Evolutionary conservation across 768 basidiomycete species (phyloP).

Genomic region (Daedalea quercina): DNA sequence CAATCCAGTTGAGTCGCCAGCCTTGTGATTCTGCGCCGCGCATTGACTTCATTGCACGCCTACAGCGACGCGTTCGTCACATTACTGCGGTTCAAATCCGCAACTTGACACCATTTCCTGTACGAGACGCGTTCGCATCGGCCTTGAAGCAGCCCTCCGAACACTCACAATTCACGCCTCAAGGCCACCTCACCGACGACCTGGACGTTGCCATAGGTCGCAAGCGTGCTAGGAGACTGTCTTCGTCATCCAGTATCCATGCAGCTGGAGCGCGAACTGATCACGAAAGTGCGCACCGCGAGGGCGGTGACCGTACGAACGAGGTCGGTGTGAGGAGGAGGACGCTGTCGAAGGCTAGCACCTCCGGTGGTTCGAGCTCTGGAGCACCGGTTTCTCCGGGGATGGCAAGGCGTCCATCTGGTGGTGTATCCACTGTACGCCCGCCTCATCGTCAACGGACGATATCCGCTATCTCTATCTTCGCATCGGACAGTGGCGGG

Average conservation of each 20-base stretch:
- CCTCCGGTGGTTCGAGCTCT: slow-evolving; percentile 2
- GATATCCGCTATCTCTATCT: slow-evolving; percentile 46
- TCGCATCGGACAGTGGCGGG: slow-evolving; percentile 13
- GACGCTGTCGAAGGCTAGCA: slow-evolving; percentile 39
- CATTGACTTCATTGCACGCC: too few relatives aligned
- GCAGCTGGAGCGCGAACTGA: slow-evolving; percentile 41
- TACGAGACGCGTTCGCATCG: slow-evolving; percentile 70
- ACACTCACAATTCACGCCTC: slow-evolving; percentile 49
- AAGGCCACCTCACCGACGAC: slow-evolving; percentile 63
- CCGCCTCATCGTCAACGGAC: slow-evolving; percentile 33
- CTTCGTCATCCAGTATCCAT: slow-evolving; percentile 48
- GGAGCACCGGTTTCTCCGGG: slow-evolving; percentile 18
- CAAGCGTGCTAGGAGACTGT: slow-evolving; percentile 55
- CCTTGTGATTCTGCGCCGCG: too few relatives aligned
- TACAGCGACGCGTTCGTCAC: slow-evolving; percentile 66
- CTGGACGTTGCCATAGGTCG: slow-evolving; percentile 54
- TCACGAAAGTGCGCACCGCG: slow-evolving; percentile 24
- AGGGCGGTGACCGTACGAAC: slow-evolving; percentile 3
- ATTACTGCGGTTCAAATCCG: slow-evolving; percentile 66
- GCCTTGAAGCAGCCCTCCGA: slow-evolving; percentile 64
- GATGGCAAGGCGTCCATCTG: slow-evolving; percentile 6
- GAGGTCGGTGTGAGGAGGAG: slow-evolving; percentile 35
- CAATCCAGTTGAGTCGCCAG: slow-evolving; percentile 2
- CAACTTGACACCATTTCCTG: slow-evolving; percentile 81
- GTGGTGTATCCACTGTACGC: neutral